phyloP scores from a whole-genome alignment of 164 flowering plant species.

The Aristolochia fimbriata region DNA sequence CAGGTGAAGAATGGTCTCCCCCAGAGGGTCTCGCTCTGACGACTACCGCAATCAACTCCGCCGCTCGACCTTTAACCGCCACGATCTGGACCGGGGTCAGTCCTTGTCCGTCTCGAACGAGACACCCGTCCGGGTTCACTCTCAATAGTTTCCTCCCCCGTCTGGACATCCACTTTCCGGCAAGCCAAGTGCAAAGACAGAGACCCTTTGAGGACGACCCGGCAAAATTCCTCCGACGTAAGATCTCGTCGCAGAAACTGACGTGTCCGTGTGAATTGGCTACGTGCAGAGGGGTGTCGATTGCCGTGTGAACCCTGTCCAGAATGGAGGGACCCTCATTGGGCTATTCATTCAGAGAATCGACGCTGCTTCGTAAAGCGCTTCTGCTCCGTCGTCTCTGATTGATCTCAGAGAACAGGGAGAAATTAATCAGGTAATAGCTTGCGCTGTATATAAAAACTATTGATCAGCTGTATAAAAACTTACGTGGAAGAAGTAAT shows the following conservation, averaged over 20 bases:
- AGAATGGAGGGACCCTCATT: not conserved
- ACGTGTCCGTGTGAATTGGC: slow-evolving; percentile 2
- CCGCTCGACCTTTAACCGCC: slow-evolving; percentile 35
- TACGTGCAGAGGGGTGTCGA: slow-evolving; percentile 1
- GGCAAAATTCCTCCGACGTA: slow-evolving; percentile 27
- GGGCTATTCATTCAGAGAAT: not conserved
- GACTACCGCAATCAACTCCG: slow-evolving; percentile 33
- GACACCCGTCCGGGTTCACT: slow-evolving; percentile 28
- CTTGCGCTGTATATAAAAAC: too few species aligned
- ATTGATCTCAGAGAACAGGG: too few species aligned
- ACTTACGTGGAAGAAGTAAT: too few species aligned
- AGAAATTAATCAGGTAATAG: too few species aligned
- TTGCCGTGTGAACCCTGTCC: not conserved
- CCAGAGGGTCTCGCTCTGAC: slow-evolving; percentile 24
- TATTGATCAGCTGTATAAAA: too few species aligned
- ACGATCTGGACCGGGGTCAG: slow-evolving; percentile 44
- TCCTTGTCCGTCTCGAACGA: slow-evolving; percentile 30
- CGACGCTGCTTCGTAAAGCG: not conserved
- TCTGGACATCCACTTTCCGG: slow-evolving; percentile 40
- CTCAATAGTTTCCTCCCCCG: slow-evolving; percentile 29
- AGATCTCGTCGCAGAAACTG: slow-evolving; percentile 34
- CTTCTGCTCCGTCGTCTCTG: too few species aligned
- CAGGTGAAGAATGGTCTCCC: slow-evolving; percentile 30
- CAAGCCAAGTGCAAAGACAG: slow-evolving; percentile 42
- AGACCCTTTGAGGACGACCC: slow-evolving; percentile 21